A percentile compares a stretch with the other conserved stretches of the same genome.
Evolutionary conservation across 345 rosid species (phyloP).

Genomic region (Kandelia obovata): DNA sequence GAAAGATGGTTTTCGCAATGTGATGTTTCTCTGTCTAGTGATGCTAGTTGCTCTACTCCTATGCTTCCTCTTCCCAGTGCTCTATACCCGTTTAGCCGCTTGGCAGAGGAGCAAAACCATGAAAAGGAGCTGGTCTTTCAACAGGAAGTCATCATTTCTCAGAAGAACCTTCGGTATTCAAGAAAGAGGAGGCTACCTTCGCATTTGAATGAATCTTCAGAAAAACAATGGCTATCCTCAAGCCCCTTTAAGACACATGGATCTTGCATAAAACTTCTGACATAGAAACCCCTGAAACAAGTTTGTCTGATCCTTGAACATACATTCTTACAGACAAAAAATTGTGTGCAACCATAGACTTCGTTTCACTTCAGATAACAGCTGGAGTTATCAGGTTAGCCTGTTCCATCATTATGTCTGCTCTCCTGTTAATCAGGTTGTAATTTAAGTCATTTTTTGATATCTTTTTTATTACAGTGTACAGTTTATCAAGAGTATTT

Average conservation of each 20-base stretch:
- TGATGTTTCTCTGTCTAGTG: slow-evolving; percentile 64
- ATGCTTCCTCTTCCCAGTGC: slow-evolving; percentile 65
- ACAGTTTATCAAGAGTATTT: no score
- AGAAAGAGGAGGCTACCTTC: slow-evolving; percentile 65
- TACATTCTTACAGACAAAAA: background rate
- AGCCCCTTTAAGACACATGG: background rate
- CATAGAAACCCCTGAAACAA: background rate
- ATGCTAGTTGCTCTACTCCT: slow-evolving; percentile 53
- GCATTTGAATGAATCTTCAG: slow-evolving; percentile 40
- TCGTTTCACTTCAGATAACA: no score
- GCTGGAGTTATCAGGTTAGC: no score
- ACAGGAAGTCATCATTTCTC: slow-evolving; percentile 71
- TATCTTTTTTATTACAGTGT: no score
- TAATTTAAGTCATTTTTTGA: no score
- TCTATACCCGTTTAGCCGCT: slow-evolving; percentile 43
- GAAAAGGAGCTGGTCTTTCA: slow-evolving; percentile 66
- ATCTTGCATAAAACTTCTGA: background rate
- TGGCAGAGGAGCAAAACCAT: slow-evolving; percentile 52
- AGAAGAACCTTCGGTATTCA: slow-evolving; percentile 41
- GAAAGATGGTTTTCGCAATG: slow-evolving; percentile 79
- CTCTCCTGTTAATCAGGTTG: no score
- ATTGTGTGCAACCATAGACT: no score
- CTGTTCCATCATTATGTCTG: no score
- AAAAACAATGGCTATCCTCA: no score
- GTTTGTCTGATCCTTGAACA: background rate